Base-by-base conservation (phyloP, 2,329 filamentous ascomycete genomes). In the Tolypocladium guangdongense region DNA sequence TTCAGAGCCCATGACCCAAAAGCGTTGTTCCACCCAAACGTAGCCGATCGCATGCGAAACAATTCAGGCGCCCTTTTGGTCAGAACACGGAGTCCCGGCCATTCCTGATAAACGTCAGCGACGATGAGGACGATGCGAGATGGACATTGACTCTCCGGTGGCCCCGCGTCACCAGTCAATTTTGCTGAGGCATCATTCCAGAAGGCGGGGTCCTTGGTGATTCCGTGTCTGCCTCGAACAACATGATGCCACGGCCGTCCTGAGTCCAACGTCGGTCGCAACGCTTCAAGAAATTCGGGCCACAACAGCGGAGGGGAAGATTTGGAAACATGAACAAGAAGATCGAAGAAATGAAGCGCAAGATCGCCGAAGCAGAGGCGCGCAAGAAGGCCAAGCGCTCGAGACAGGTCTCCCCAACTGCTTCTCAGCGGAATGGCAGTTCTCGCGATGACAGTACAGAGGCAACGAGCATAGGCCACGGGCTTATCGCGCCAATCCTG, bases 81-180 rank as follows among this genome's bases (percentile, higher is more conserved):
- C 80, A 84, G 46, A 75, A 74, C 48, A 74, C 76, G 27, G 72
- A 78, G 51, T 76, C 84, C 27, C 76, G 83, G 50, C 78, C 78
- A 3, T 79, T 95, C 51, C 80, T 96, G 39, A 95, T 96, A 59
- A 82, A 95, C 58, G 85, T 95, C 39, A 95, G 89, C 64, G 91
- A 95, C 7, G 77, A 79, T 38, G 78, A 82, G 50, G 81, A 82
- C 53, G 81, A 84, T 58, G 76, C 83, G 48, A 83, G 54, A 87
- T 86, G 82, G 84, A 87, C 36, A 75, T 86, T 27, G 81, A 81
- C 30, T 81, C 78, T 48, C 76, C 74, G 71, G 68, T 32, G 74
- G 77, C 24, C 71, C 71, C 4, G 60, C 68, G 27, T 64, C 67
- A 18, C 62, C 68, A 3, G 60, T 66, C 6, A 68, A 68, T 24